Evolutionary conservation across 345 rosid genomes (phyloP).

Genomic region (Corchorus capsularis): DNA sequence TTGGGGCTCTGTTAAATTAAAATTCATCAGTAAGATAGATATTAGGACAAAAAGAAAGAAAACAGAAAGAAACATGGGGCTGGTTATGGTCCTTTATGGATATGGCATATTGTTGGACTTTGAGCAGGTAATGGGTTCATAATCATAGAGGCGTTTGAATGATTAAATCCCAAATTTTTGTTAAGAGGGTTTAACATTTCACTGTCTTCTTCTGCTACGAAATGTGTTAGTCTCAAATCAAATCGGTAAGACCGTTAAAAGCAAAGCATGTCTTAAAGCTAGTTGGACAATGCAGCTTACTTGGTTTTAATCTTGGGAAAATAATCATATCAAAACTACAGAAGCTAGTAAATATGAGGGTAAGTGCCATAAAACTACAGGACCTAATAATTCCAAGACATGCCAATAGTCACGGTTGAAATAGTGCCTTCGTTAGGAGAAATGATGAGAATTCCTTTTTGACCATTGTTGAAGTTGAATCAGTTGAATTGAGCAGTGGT

Average conservation of each 20-base stretch:
- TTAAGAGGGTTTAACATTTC: no score
- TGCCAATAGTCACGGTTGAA: no score
- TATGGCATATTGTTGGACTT: not conserved
- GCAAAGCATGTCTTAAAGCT: not conserved
- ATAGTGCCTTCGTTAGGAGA: no score
- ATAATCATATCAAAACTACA: not conserved
- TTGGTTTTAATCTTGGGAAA: no score
- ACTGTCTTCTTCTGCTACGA: no score
- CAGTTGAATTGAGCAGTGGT: not conserved
- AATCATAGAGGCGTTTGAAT: no score
- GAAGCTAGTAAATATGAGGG: not conserved
- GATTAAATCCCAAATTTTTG: not conserved
- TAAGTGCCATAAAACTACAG: not conserved
- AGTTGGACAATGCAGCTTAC: not conserved
- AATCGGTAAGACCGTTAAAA: not conserved
- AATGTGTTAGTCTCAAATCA: not conserved
- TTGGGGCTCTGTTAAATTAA: not conserved
- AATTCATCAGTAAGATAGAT: not conserved
- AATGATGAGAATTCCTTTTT: not conserved
- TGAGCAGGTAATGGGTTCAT: not conserved
- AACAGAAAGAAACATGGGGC: not conserved
- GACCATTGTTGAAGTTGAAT: not conserved
- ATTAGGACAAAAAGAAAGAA: not conserved
- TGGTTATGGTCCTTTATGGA: not conserved
- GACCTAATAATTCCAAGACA: not conserved